Evolutionary conservation across 2,329 filamentous ascomycete genomes (phyloP), one percentile per base, ranked within the genome.

Genomic region (Pestalotiopsis sp.): DNA sequence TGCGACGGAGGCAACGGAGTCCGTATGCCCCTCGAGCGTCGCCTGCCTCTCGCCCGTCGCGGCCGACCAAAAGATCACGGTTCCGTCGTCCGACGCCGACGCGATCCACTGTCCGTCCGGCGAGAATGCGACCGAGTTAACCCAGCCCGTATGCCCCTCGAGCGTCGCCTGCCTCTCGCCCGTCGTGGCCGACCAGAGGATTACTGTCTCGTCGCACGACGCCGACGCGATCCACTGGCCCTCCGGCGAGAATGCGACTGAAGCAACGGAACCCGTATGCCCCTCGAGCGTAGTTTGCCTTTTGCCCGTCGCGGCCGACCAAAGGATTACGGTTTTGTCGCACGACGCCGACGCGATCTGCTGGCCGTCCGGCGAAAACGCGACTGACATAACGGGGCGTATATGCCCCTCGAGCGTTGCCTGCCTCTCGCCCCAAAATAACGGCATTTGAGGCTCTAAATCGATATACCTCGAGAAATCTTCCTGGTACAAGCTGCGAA

Each of bases 401-500:
- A 7, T 45, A 31, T 71, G 67, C 60, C 66, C 71, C 38, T 68
- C 65, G 57, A 71, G 63, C 49, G 62, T 71, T 72, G 63, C 23
- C 38, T 68, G 55, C 55, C 7, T 23, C 13, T 62, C n/a, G 25
- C 55, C 52, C 64, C 75, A 77, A 17, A 69, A 17, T 11, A 58
- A 39, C 61, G 71, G 55, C 2, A 74, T 66, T 45, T 52, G 69
- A 14, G 25, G 64, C 31, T 25, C 2, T 3, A 27, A 31, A 25
- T 3, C 36, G 25, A 78, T 70, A 72, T 69, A 73, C 6, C 31
- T 13, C 14, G 73, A 72, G 2, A 73, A 69, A 12, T 69, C 23
- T 45, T 72, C 58, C 27, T 68, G 7, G 58, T 74, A 76, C 12
- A 25, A 61, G 23, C 49, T 69, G 39, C 78, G 73, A 36, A 80